Conservation (phyloP, 495 filamentous ascomycete genomes). For the Aspergillus affinis region DNA sequence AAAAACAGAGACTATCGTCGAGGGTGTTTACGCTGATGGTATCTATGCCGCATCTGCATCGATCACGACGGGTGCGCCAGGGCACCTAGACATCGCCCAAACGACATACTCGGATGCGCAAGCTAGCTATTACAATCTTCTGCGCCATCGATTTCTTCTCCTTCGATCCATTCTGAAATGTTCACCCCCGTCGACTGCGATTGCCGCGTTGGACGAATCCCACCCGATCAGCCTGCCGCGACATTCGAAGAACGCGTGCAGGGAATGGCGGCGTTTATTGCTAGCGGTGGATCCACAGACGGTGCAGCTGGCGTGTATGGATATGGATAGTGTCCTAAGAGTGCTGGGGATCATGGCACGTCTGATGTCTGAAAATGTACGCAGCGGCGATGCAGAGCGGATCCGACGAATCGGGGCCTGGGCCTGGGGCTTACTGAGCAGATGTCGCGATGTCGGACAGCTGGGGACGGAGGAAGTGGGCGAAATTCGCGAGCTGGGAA, state of each 20-base stretch:
- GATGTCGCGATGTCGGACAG: conserved; percentile 48
- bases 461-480: conserved; percentile 53
- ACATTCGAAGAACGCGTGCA: conserved; percentile 38
- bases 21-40: conserved; percentile 23
- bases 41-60: conserved; percentile 42
- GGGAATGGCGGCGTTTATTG: conserved; percentile 52
- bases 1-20: background rate
- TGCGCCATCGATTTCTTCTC: conserved; percentile 57
- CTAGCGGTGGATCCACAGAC: conserved; percentile 60
- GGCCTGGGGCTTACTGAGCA: conserved; percentile 51
- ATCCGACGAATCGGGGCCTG: conserved; percentile 50
- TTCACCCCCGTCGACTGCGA: conserved; percentile 48
- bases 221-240: conserved; percentile 57
- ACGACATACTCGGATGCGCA: conserved; percentile 48
- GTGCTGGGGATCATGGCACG: conserved; percentile 45
- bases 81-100: background rate
- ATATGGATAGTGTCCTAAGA: conserved; percentile 56
- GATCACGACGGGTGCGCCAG: conserved; percentile 16
- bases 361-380: conserved; percentile 43
- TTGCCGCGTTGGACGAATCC: conserved; percentile 52
- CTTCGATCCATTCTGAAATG: conserved; percentile 59
- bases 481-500: conserved; percentile 47
- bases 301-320: conserved; percentile 68
- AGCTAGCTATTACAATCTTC: conserved; percentile 59
- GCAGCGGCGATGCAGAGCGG: conserved; percentile 41